Evolutionary conservation across 2,329 filamentous ascomycete genomes (phyloP).

Genomic region (Phyllosticta ampelicida): DNA sequence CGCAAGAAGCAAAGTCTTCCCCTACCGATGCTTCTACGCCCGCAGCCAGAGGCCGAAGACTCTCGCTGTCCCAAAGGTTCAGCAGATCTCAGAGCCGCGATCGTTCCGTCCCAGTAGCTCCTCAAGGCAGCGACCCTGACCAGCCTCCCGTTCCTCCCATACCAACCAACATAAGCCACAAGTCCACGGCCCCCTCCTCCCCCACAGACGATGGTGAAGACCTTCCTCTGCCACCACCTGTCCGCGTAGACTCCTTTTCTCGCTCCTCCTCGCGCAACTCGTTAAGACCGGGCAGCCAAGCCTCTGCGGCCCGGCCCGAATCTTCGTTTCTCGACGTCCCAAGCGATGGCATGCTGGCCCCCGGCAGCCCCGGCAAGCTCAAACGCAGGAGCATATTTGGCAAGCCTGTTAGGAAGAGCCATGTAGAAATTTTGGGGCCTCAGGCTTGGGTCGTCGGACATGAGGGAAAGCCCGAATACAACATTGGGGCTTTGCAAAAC

Average conservation of each 20-base stretch:
- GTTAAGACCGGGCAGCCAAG: background rate
- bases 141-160: conserved; percentile 8
- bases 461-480: conserved; percentile 46
- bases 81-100: conserved; percentile 9
- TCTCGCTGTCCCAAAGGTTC: conserved; percentile 6
- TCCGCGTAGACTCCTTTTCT: conserved; percentile 7
- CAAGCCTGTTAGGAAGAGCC: conserved; percentile 18
- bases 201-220: conserved; percentile 5
- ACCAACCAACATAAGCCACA: background rate
- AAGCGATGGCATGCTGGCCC: conserved; percentile 8
- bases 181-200: background rate
- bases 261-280: conserved; percentile 7
- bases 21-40: background rate
- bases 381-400: conserved; percentile 26
- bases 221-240: conserved; percentile 5
- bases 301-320: conserved; percentile 3
- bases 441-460: conserved; percentile 50
- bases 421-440: conserved; percentile 18
- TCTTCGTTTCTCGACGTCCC: conserved; percentile 5
- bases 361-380: conserved; percentile 16
- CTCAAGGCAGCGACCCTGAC: background rate
- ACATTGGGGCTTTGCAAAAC: conserved; percentile 38
- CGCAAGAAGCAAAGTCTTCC: background rate
- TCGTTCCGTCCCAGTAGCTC: conserved; percentile 1
- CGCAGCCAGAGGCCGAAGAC: conserved; percentile 1